Evolutionary conservation across 371 early-diverging fungal species (phyloP).

Genomic region (Saksenaea vasiformis): DNA sequence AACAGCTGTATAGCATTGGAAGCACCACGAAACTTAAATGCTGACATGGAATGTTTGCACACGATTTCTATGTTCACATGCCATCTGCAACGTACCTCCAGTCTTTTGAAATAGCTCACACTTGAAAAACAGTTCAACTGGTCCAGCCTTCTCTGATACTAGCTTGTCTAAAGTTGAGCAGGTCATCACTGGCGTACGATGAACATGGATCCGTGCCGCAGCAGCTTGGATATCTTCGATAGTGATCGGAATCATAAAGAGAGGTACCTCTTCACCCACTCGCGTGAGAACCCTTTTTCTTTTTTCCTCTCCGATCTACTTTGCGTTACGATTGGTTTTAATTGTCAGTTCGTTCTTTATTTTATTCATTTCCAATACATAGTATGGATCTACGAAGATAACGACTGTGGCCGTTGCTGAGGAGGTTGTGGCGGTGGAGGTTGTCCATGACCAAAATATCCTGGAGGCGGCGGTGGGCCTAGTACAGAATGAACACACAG

Average conservation of each 20-base stretch:
- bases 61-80: not conserved
- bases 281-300: not conserved
- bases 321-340: not conserved
- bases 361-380: not conserved
- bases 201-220: slow-evolving; percentile 45
- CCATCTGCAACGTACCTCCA: slow-evolving; percentile 46
- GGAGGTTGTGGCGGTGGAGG: slow-evolving; percentile 3
- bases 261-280: not conserved
- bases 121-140: slow-evolving; percentile 55
- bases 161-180: slow-evolving; percentile 31
- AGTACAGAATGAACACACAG: not conserved
- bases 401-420: slow-evolving; percentile 1
- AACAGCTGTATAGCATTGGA: slow-evolving; percentile 45
- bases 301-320: not conserved
- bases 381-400: not conserved
- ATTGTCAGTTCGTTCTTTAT: not conserved
- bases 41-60: slow-evolving; percentile 15
- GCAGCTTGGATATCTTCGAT: slow-evolving; percentile 46
- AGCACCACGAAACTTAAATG: slow-evolving; percentile 66
- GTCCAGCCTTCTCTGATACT: slow-evolving; percentile 19
- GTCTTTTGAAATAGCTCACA: slow-evolving; percentile 60
- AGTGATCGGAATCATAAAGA: slow-evolving; percentile 18
- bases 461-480: slow-evolving; percentile 1
- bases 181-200: slow-evolving; percentile 56
- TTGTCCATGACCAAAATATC: slow-evolving; percentile 1